Conservation (phyloP, 202 grass and related monocot species). For the Setaria viridis region DNA sequence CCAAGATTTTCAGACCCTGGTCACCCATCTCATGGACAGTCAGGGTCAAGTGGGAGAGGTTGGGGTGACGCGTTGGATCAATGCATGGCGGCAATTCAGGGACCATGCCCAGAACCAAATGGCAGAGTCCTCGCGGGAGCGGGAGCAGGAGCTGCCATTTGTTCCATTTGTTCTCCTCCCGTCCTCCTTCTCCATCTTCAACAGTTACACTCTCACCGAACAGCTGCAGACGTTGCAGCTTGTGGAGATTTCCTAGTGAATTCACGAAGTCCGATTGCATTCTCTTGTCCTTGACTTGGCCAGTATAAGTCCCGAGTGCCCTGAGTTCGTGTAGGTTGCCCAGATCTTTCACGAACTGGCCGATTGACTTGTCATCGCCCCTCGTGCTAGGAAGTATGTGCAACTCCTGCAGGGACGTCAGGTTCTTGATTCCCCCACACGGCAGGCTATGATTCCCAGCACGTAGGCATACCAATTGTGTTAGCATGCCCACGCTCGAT, state of each 20-base stretch:
- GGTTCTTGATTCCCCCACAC: background rate
- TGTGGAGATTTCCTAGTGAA: too few species aligned
- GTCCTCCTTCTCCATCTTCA: too few species aligned
- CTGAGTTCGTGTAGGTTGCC: background rate
- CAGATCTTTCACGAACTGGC: background rate
- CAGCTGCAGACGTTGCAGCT: background rate
- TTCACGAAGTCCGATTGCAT: too few species aligned
- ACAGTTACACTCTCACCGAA: too few species aligned
- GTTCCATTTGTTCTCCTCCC: too few species aligned
- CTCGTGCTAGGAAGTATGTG: too few species aligned
- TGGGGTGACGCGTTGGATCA: background rate
- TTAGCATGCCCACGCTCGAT: accelerated
- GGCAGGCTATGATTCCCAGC: background rate
- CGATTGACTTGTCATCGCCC: too few species aligned
- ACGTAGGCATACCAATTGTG: background rate
- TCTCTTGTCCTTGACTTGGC: too few species aligned
- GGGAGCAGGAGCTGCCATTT: too few species aligned
- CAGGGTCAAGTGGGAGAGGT: background rate
- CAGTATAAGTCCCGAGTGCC: background rate
- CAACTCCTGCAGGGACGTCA: background rate
- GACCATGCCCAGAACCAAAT: too few species aligned
- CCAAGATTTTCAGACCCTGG: background rate
- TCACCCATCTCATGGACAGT: background rate
- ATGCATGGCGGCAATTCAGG: background rate
- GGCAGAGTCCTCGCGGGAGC: too few species aligned